Conservation (phyloP, 1,284 basidiomycete genomes). For the Peniophora sp. region DNA sequence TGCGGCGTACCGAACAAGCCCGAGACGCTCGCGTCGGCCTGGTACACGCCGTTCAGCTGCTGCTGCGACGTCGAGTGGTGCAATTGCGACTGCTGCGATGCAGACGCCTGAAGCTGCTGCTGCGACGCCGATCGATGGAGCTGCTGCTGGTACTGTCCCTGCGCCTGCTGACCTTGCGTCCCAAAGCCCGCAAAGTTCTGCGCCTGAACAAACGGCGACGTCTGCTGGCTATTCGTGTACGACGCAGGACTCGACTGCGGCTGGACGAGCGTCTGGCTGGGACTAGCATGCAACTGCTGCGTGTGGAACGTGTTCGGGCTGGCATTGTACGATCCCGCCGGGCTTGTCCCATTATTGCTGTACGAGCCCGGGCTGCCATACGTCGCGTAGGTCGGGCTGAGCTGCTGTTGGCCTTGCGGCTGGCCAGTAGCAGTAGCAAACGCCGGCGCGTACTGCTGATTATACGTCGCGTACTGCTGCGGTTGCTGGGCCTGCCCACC, state of each 20-base stretch:
- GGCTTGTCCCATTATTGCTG: no score
- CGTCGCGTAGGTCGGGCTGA: not conserved
- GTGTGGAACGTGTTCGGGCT: not conserved
- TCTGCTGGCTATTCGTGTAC: not conserved
- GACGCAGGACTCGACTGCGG: not conserved
- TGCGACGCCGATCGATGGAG: constrained; percentile 2
- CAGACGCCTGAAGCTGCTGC: not conserved
- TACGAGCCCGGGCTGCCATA: no score
- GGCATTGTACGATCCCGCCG: no score
- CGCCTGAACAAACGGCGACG: no score
- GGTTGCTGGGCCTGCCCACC: no score
- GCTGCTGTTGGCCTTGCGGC: not conserved
- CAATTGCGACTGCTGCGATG: no score
- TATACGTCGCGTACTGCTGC: no score
- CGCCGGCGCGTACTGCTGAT: not conserved
- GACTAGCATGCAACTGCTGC: not conserved
- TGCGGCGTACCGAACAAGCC: no score
- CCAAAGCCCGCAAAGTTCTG: no score
- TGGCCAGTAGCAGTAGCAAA: not conserved
- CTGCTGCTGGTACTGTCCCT: not conserved
- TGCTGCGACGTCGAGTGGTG: no score
- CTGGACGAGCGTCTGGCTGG: not conserved
- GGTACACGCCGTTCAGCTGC: no score
- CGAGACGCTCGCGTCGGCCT: no score
- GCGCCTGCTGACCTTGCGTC: not conserved